phyloP scores from a whole-genome alignment of 1,284 basidiomycete species.

The Cronartium quercuum region DNA sequence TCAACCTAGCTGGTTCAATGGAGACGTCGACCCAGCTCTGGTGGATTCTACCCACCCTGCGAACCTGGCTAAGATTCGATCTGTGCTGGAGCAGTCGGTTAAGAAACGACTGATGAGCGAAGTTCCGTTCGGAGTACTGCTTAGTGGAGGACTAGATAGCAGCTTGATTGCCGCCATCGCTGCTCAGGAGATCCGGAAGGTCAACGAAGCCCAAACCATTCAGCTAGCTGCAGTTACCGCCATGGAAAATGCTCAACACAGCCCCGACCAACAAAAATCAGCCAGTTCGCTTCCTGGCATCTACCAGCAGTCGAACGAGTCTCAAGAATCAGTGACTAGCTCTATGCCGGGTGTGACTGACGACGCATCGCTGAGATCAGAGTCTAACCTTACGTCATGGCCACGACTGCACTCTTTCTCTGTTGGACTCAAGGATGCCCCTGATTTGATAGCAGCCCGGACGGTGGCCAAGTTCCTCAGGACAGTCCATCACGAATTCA shows the following conservation, averaged over 20 bases:
- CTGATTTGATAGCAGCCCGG: slow-evolving; percentile 86
- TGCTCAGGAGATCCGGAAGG: slow-evolving; percentile 91
- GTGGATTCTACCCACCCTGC: slow-evolving; percentile 61
- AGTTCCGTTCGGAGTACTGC: slow-evolving; percentile 93
- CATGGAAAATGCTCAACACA: slow-evolving; percentile 17
- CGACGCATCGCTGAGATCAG: slow-evolving; percentile 42
- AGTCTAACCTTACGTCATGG: slow-evolving; percentile 76
- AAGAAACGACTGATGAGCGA: slow-evolving; percentile 97
- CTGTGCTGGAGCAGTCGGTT: slow-evolving; percentile 83
- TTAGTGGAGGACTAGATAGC: slow-evolving; percentile 92
- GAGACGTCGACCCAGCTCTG: slow-evolving; percentile 59
- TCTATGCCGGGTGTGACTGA: slow-evolving; percentile 50
- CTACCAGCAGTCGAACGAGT: slow-evolving; percentile 16
- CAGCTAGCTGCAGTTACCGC: slow-evolving; percentile 16
- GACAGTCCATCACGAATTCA: slow-evolving; percentile 94
- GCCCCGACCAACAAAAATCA: background rate
- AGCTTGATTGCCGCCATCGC: slow-evolving; percentile 94
- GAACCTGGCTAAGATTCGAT: slow-evolving; percentile 67
- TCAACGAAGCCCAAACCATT: slow-evolving; percentile 66
- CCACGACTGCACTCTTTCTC: slow-evolving; percentile 98
- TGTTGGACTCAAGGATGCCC: slow-evolving; percentile 89
- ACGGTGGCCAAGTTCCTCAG: slow-evolving; percentile 91
- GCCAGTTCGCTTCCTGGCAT: slow-evolving; percentile 17
- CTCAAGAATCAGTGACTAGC: slow-evolving; percentile 31
- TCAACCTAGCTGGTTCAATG: slow-evolving; percentile 76